Evolutionary conservation across 768 basidiomycete species (phyloP), one percentile per base, ranked within the genome.

Genomic region (Lactifluus rugatus): DNA sequence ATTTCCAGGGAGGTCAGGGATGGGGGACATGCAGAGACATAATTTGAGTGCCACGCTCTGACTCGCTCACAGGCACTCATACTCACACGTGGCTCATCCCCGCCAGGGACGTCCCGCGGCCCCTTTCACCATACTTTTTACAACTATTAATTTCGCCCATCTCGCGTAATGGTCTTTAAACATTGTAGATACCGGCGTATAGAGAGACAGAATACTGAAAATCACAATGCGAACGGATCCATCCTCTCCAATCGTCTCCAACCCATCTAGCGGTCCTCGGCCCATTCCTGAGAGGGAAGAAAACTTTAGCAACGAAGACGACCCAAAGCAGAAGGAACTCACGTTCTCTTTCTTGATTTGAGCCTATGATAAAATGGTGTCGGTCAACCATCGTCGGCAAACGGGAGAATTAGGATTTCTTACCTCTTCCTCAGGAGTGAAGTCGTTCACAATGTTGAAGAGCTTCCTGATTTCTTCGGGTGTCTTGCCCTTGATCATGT

Each of bases 401-500:
- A 50, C 31, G 48, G 55, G 39, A 50, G 48, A 46, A 54, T 23
- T 2, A 71, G 14, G 8, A 25, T 4, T 17, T 31, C 75, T 47
- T 47, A 93, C 95, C 85, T 99, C 96, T 72, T 98, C 96, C 70
- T 99, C 96, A 19, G 95, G 93, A 4, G 96, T 98, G 70, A 99
- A 99, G 74, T 97, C 96, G 70, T 93, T 93, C 32, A 91, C 89
- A 64, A 94, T 93, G 81, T 96, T 95, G 78, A 93, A 97, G 54
- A 98, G 82, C 69, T 97, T 97, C 58, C 95, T 87, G 65, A 99
- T 98, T 75, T 98, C 96, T 72, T 98, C 96, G 23, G 96, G 96
- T 3, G 94, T 95, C 82, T 99, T 99, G 34, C 96, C 96, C 78
- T 99, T 98, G 81, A 99, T 98, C 96, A 98, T 99, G 80, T 98